Evolutionary conservation across 805 yeast genomes (phyloP).

Genomic region (Grigorovia yakushimaensis): DNA sequence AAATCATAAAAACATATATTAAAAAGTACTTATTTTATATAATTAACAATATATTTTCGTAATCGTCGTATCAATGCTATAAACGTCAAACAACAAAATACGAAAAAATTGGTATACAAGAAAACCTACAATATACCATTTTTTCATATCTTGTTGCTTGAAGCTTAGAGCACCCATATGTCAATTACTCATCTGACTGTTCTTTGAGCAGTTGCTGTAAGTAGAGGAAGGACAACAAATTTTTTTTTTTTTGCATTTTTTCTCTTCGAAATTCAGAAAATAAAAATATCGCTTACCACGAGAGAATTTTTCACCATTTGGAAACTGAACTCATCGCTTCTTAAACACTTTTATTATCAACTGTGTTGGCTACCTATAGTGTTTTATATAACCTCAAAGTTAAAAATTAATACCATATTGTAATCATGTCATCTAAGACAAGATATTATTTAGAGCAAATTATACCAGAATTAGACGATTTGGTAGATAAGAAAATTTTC

Average conservation of each 20-base stretch:
- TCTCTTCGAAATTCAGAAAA: neutral
- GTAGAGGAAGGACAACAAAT: neutral
- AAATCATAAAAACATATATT: neutral
- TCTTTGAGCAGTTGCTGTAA: neutral
- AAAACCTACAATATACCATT: no score
- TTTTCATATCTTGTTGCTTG: neutral
- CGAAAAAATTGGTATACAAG: no score
- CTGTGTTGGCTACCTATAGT: no score
- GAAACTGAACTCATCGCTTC: neutral
- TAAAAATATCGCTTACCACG: neutral
- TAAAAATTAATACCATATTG: neutral
- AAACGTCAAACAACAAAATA: neutral
- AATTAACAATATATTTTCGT: neutral
- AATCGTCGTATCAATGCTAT: neutral
- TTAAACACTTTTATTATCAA: neutral
- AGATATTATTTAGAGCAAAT: slow-evolving; percentile 55
- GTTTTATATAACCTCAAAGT: neutral
- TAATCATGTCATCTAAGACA: slow-evolving; percentile 41
- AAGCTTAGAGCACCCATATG: neutral
- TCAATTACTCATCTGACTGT: no score
- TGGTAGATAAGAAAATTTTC: slow-evolving; percentile 71
- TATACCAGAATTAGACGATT: slow-evolving; percentile 87
- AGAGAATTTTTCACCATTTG: neutral
- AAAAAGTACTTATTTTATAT: neutral
- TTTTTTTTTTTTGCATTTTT: no score